Evolutionary conservation across 179 eudicot species (phyloP).

Genomic region (Carnegiea gigantea): DNA sequence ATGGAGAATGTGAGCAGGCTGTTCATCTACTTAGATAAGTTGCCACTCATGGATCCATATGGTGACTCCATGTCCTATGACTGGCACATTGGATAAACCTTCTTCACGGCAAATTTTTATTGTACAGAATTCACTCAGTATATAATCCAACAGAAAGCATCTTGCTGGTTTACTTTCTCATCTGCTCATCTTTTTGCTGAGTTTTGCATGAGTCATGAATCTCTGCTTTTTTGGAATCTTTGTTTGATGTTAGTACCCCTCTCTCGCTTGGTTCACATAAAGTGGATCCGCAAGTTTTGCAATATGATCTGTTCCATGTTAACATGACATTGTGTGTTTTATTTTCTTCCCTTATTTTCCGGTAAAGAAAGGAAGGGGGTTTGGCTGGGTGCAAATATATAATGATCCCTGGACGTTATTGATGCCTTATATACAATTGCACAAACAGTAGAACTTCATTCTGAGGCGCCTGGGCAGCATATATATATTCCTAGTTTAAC

Average conservation of each 20-base stretch:
- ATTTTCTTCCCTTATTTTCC: neutral
- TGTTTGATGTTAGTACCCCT: neutral
- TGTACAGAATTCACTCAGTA: conserved; percentile 25
- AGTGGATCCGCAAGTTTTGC: neutral
- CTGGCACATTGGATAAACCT: conserved; percentile 23
- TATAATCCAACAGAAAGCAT: conserved; percentile 1
- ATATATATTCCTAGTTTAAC: neutral
- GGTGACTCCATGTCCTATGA: conserved; percentile 16
- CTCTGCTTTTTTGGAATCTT: neutral
- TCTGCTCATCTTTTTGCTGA: neutral
- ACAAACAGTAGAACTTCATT: no score
- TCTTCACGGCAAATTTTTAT: neutral
- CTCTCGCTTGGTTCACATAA: neutral
- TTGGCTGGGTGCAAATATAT: no score
- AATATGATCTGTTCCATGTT: neutral
- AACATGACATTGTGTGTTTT: neutral
- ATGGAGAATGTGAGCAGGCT: conserved; percentile 30
- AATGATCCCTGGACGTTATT: no score
- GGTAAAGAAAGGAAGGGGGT: no score
- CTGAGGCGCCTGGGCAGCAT: no score
- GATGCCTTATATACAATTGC: no score
- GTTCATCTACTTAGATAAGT: conserved; percentile 25
- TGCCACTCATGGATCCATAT: conserved; percentile 31
- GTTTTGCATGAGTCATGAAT: neutral
- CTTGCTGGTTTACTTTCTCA: neutral